Conservation (phyloP, 2,329 filamentous ascomycete genomes). For the Colletotrichum cuscutae region DNA sequence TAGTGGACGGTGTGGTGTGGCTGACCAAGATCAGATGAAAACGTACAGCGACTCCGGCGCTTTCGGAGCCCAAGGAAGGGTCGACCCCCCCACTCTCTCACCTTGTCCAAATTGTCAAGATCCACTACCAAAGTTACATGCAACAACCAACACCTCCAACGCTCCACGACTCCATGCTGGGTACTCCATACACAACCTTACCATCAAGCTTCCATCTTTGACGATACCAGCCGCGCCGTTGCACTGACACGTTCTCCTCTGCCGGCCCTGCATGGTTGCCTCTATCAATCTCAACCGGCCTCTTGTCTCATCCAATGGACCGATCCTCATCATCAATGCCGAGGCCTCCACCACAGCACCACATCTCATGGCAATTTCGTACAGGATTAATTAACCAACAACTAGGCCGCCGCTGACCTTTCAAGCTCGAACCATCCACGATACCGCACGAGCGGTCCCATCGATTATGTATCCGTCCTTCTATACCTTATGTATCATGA, state of each 20-base stretch:
- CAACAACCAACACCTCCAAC: slow-evolving; percentile 22
- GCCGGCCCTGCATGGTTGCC: neutral
- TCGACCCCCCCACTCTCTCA: neutral
- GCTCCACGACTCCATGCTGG: neutral
- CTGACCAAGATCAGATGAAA: slow-evolving; percentile 26
- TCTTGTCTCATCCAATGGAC: neutral
- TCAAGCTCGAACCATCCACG: neutral
- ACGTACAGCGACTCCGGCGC: slow-evolving; percentile 6
- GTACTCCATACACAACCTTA: neutral
- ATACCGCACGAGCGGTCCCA: neutral
- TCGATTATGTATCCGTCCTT: slow-evolving; percentile 9
- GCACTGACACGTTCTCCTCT: neutral
- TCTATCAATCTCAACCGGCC: neutral
- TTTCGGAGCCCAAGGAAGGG: neutral
- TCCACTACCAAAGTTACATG: slow-evolving; percentile 21
- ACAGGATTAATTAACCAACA: neutral
- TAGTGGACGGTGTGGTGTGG: neutral
- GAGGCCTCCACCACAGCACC: slow-evolving; percentile 3
- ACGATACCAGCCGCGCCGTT: neutral
- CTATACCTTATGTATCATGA: neutral
- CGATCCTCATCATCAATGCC: neutral
- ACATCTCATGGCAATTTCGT: neutral
- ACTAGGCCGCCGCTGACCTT: neutral
- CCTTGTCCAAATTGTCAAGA: slow-evolving; percentile 1
- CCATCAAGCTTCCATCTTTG: neutral